These are phyloP conservation scores for Salix koriyanagi DNA, from an alignment of 345 rosid genomes.

Conservation along the genomic window DNA sequence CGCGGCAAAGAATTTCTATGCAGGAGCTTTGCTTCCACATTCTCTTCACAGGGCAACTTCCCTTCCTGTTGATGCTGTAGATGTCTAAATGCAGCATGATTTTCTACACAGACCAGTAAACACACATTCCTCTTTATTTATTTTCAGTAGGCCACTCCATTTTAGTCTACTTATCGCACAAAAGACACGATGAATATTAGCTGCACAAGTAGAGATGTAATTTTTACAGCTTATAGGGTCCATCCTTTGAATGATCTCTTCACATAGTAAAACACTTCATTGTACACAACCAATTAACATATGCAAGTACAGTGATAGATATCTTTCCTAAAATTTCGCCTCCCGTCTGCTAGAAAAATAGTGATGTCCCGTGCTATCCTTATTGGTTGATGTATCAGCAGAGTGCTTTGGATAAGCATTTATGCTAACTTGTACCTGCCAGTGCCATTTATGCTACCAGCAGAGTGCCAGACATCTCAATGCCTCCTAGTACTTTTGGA, in stretches of 20 bases:
- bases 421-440: not conserved
- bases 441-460: not conserved
- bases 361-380: not conserved
- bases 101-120: not conserved
- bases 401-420: not conserved
- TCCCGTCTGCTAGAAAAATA: no score
- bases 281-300: constrained; percentile 14
- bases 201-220: constrained; percentile 12
- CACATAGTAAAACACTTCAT: not conserved
- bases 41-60: constrained; percentile 71
- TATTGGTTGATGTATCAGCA: not conserved
- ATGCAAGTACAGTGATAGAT: not conserved
- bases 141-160: not conserved
- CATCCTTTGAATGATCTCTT: not conserved
- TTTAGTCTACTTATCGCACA: not conserved
- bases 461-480: no score
- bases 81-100: constrained; percentile 36
- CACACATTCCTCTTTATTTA: not conserved
- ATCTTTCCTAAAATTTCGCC: not conserved
- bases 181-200: constrained; percentile 6
- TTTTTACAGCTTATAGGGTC: not conserved
- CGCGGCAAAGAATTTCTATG: constrained; percentile 37
- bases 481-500: no score
- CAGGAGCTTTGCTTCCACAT: constrained; percentile 44
- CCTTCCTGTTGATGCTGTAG: constrained; percentile 83